Conservation (phyloP, 73 alveolate genomes). For the Uronychia binucleata region DNA sequence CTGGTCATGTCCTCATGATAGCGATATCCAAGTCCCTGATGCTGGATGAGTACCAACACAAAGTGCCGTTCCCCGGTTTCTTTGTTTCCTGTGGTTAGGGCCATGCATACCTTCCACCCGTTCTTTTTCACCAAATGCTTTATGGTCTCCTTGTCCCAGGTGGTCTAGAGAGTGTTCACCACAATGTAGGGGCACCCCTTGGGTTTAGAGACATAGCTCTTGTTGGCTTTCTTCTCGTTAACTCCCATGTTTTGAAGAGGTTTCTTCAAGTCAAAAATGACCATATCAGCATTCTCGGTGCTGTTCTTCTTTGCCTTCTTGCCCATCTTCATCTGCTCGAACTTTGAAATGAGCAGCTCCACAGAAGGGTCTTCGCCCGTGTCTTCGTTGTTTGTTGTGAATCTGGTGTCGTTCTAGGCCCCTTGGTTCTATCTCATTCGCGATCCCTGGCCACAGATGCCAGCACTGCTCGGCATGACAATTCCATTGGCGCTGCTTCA, state of each 20-base stretch:
- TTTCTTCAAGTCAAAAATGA: not conserved
- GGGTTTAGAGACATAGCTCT: not conserved
- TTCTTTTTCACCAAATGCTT: constrained; percentile 15
- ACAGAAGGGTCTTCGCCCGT: not conserved
- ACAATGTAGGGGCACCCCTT: not conserved
- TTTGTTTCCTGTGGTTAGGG: constrained; percentile 2
- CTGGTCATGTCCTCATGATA: constrained; percentile 12
- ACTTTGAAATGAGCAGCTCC: not conserved
- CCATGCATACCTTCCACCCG: constrained; percentile 10
- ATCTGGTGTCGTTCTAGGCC: not conserved
- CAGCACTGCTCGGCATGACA: too few species aligned
- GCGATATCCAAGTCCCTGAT: constrained; percentile 25
- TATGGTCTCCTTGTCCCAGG: constrained; percentile 20
- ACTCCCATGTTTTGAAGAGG: too few species aligned
- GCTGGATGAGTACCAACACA: constrained; percentile 25
- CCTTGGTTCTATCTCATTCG: too few species aligned
- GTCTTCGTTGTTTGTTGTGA: not conserved
- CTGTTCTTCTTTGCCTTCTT: not conserved
- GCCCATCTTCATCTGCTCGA: not conserved
- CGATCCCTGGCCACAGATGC: too few species aligned
- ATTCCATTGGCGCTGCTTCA: too few species aligned
- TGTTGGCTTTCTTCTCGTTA: not conserved
- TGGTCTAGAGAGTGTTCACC: constrained; percentile 33
- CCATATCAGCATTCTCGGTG: not conserved
- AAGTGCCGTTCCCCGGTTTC: constrained; percentile 30